These are phyloP conservation scores for Hypoxylon sp. DNA, from an alignment of 2,329 filamentous ascomycete species.

Conservation along the genomic window DNA sequence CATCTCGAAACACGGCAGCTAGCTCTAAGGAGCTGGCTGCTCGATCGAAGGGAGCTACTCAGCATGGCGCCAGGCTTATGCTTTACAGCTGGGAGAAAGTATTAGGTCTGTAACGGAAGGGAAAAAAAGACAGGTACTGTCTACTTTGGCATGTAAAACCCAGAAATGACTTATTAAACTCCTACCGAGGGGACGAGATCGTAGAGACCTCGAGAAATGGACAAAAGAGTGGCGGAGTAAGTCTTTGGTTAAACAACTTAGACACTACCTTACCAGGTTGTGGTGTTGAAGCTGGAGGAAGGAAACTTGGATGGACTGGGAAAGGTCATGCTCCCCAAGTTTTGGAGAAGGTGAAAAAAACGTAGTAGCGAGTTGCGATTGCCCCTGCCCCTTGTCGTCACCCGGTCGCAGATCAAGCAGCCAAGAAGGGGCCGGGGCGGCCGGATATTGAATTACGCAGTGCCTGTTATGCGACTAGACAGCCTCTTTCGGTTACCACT, in stretches of 20 bases:
- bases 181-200: slow-evolving; percentile 47
- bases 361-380: slow-evolving; percentile 35
- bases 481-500: slow-evolving; percentile 2
- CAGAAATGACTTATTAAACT: slow-evolving; percentile 43
- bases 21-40: slow-evolving; percentile 72
- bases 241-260: slow-evolving; percentile 52
- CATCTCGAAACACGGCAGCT: slow-evolving; percentile 60
- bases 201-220: slow-evolving; percentile 45
- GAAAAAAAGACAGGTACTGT: slow-evolving; percentile 18
- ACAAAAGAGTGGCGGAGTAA: slow-evolving; percentile 64
- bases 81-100: slow-evolving; percentile 44
- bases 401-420: slow-evolving; percentile 43
- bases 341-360: slow-evolving; percentile 44
- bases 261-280: slow-evolving; percentile 33
- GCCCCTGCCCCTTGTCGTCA: slow-evolving; percentile 44
- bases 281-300: slow-evolving; percentile 37
- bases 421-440: slow-evolving; percentile 37
- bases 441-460: slow-evolving; percentile 44
- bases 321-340: slow-evolving; percentile 31
- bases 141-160: slow-evolving; percentile 35
- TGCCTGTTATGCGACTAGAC: slow-evolving; percentile 18
- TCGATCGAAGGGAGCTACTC: slow-evolving; percentile 74
- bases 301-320: slow-evolving; percentile 36
- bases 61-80: slow-evolving; percentile 72
- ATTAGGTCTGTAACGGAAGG: slow-evolving; percentile 28